Conservation (phyloP, 192 early-diverging fungal genomes). For the Entophlyctis luteolus region DNA sequence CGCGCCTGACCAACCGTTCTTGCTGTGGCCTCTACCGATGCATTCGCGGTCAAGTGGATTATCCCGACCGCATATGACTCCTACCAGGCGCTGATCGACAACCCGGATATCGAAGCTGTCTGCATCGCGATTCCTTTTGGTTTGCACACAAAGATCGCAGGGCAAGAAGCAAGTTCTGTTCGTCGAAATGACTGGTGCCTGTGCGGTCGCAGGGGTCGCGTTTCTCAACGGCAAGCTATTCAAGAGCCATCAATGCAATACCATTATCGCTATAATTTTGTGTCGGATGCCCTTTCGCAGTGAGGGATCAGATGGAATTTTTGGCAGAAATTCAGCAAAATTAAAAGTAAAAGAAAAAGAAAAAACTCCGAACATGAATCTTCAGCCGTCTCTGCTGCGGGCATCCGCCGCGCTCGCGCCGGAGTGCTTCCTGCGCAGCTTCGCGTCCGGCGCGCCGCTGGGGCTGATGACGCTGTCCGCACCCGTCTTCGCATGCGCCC, state of each 20-base stretch:
- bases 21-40: constrained; percentile 20
- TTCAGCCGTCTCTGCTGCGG: no score
- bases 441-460: background rate
- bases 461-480: background rate
- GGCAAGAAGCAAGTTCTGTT: constrained; percentile 30
- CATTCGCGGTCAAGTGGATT: constrained; percentile 16
- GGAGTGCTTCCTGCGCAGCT: constrained; percentile 12
- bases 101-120: constrained; percentile 24
- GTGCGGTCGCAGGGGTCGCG: constrained; percentile 11
- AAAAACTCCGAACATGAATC: no score
- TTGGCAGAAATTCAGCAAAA: no score
- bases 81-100: constrained; percentile 18
- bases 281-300: no score
- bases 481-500: background rate
- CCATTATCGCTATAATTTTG: no score
- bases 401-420: no score
- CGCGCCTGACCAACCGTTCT: constrained; percentile 3
- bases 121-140: constrained; percentile 22
- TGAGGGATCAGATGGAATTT: no score
- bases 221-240: constrained; percentile 30
- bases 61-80: constrained; percentile 21
- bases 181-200: constrained; percentile 8
- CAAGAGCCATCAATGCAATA: constrained; percentile 24
- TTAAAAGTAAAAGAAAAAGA: no score
- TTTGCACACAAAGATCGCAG: background rate